Base-by-base conservation (phyloP, 169 alveolate species). In the Eimeria sp. region DNA sequence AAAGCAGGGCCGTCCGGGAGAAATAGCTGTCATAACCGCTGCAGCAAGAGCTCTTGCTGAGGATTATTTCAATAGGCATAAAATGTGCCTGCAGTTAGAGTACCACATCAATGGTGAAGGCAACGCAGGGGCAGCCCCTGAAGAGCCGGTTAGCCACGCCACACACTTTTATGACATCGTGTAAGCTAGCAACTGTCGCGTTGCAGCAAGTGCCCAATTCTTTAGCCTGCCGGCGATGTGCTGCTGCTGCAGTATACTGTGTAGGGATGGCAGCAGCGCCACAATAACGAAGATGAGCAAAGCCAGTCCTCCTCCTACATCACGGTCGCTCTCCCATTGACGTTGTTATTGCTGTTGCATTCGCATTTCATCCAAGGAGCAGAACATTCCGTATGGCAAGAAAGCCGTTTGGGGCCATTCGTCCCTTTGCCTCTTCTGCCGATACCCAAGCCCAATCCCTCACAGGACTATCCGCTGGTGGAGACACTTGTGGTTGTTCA, bases 391-490 rank as follows among this genome's bases (percentile, higher is more conserved):
- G 58, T 9, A 92, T 58, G 54, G 92, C 93, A 22, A 34, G 25
- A 25, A 92, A 92, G 61, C 89, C 83, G 63, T 7, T 43, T 16
- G 92, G 47, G 30, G 96, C 20, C 90, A 94, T 40, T 20, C 76
- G 86, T 14, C 51, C 25, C 47, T 45, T 40, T 14, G 86, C 84
- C 91, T 95, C 97, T n/a, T 51, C 65, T 7, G 89, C 88, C 80
- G 96, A 27, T 9, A 90, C 90, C 97, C 97, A 95, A 20, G 96
- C 97, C 89, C 73, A 95, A 45, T 95, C 97, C 43, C 72, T 20
- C 45, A 90, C 88, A 49, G 96, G 95, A 70, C 96, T 57, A 20
- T 76, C 75, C 40, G 49, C 43, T 16, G 95, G 97, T 2, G 72
- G 89, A 14, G 16, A 13, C 40, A 95, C 91, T 70, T 95, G 87